Evolutionary conservation across 108 stramenopile species (phyloP), one percentile per base, ranked within the genome.

Genomic region (Cyclostephanos tholiformis): DNA sequence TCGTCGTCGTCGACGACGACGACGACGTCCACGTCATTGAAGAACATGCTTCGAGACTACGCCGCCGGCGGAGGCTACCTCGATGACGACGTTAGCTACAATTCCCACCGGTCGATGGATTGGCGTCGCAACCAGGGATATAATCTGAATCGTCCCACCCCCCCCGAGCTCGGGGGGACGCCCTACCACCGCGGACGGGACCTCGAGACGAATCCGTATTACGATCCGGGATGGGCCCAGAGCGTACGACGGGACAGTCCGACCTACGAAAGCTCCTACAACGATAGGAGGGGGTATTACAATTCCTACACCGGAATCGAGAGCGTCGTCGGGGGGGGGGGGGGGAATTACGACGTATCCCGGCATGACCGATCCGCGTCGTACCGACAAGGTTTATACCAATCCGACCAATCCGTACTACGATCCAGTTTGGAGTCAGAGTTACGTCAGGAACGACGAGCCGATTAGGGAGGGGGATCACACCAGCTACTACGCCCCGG

Each of bases 361-460:
- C 25, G 71, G 71, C 35, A 71, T 78, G 58, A 22, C 58, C 17
- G 17, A 62, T 22, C 48, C 65, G 23, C 62, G 63, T 11, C 41
- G 51, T 0, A 64, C 71, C 17, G 32, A 41, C 5, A 78, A 67
- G 44, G 7, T 60, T 16, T 78, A 78, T 26, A 71, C 77, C 43
- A 78, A 78, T 62, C 77, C 77, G 29, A 70, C 69, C 0, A 72
- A 72, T 62, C 77, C 77, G 0, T 78, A 78, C 36, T 78, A 78
- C 48, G 77, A 78, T 72, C 77, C 77, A 3, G 52, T 78, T 0
- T 78, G 77, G 77, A 78, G 77, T 72, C 77, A 78, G 38, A 65
- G 77, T 23, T 70, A 78, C 61, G 59, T 22, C 8, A 17, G 55
- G 49, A 38, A 23, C 10, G 48, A 65, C 39, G 50, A 41, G 16